phyloP scores from a whole-genome alignment of 345 rosid genomes.

The Melaleuca quinquenervia region DNA sequence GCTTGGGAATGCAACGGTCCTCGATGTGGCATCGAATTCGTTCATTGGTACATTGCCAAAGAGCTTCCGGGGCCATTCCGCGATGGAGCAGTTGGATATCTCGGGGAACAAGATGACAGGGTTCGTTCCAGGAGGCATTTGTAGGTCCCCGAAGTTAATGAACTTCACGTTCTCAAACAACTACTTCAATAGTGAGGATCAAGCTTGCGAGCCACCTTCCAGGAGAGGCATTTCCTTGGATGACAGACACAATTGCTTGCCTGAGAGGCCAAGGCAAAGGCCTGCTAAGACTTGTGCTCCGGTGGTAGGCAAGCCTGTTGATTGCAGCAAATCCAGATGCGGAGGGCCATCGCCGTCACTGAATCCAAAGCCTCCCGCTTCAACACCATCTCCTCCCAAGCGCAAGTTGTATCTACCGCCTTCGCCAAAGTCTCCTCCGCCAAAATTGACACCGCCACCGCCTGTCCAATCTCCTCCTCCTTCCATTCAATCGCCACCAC shows the following conservation, averaged over 20 bases:
- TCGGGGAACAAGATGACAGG: conserved; percentile 24
- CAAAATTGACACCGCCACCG: not conserved
- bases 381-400: not conserved
- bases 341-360: not conserved
- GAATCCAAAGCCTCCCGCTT: not conserved
- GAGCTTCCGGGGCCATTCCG: conserved; percentile 3
- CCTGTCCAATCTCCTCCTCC: not conserved
- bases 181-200: conserved; percentile 43
- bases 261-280: conserved; percentile 36
- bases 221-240: conserved; percentile 24
- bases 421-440: not conserved
- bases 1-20: conserved; percentile 34
- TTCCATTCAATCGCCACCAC: not conserved
- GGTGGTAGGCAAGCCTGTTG: conserved; percentile 38
- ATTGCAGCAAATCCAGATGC: conserved; percentile 49
- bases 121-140: conserved; percentile 25
- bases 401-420: not conserved
- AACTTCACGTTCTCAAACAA: conserved; percentile 40
- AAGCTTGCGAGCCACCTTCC: conserved; percentile 19
- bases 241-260: conserved; percentile 35
- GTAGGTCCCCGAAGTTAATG: conserved; percentile 29
- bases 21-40: conserved; percentile 34
- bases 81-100: not conserved
- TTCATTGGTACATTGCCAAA: conserved; percentile 36
- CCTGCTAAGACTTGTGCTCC: conserved; percentile 19